Base-by-base conservation (phyloP, 2,329 filamentous ascomycete species). In the Epichloe elymi region DNA sequence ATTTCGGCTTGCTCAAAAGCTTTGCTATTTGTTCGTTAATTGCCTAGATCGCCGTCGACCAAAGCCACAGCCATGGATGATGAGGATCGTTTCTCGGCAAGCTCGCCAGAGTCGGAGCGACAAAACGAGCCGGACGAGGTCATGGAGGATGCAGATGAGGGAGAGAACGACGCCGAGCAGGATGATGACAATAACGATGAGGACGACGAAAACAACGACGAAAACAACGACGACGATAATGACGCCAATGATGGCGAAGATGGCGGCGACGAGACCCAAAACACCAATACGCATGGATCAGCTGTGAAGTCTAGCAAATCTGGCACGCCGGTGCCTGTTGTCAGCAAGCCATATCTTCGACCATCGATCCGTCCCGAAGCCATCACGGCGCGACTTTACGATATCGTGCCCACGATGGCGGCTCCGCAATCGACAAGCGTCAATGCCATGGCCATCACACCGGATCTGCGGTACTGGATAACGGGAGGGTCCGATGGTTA, bases 351-450 rank as follows among this genome's bases (percentile, higher is more conserved):
- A 26, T 57, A 53, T 2, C 57, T 59, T 59, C 80, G 78, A 46
- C 85, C 83, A 1, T 74, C 71, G 47, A 75, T 89, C n/a, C 80
- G 86, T 0, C 75, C 83, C 11, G 89, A 95, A 62, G 86, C 82
- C n/a, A 71, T 95, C 47, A 83, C 77, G 1, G 91, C 93, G 14
- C 72, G 76, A 40, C 79, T 85, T 2, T 98, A 97, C 71, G 93
- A 98, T 64, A 95, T 98, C 54, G 85, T 95, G 1, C 93, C 93
- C 2, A 97, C 93, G 20, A 97, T 97, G 70, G 93, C 93, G 2
- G 93, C 93, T 3, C 93, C 93, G 1, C 90, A 96, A 65, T 86
- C 88, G 55, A 98, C 93, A 3, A 96, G 89, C 49, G 88, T 98
- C 67, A 98, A 98, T 63, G 85, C 89, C 10, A 79, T 98, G 53